phyloP scores from a whole-genome alignment of 192 early-diverging fungal species.

The Backusella macrospora region DNA sequence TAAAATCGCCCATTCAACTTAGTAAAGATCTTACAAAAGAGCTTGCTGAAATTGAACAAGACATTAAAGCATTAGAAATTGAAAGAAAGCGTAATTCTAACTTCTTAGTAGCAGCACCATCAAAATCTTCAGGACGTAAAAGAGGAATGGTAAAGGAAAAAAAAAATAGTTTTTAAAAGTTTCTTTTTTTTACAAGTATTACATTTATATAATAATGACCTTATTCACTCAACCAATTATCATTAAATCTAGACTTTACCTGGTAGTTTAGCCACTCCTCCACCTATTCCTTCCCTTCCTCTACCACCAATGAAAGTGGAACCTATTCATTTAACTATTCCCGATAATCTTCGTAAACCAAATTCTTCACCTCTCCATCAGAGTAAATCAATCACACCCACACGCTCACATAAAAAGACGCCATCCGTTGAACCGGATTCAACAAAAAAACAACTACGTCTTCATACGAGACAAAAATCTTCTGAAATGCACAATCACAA shows the following conservation, averaged over 20 bases:
- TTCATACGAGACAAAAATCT: background rate
- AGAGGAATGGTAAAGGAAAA: slow-evolving; percentile 30
- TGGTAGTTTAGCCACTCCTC: slow-evolving; percentile 36
- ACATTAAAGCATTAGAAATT: slow-evolving; percentile 20
- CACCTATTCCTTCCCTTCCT: slow-evolving; percentile 25
- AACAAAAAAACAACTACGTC: background rate
- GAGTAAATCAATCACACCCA: slow-evolving; percentile 1
- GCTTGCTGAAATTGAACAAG: slow-evolving; percentile 9
- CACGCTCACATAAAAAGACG: slow-evolving; percentile 4
- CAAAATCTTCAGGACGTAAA: slow-evolving; percentile 22
- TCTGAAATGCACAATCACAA: background rate
- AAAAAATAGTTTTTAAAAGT: background rate
- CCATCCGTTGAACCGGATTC: slow-evolving; percentile 13
- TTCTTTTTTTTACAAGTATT: background rate
- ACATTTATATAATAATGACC: background rate
- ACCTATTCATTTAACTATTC: slow-evolving; percentile 26
- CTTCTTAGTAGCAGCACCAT: background rate
- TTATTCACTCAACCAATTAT: background rate
- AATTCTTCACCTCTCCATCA: background rate
- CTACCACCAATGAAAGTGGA: slow-evolving; percentile 32
- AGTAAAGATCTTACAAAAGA: background rate
- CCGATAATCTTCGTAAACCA: background rate
- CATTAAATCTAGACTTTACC: slow-evolving; percentile 30
- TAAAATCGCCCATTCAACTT: background rate
- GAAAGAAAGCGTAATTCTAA: slow-evolving; percentile 1